Conservation (phyloP, 768 basidiomycete genomes). For the Rhodotorula taiwanensis region DNA sequence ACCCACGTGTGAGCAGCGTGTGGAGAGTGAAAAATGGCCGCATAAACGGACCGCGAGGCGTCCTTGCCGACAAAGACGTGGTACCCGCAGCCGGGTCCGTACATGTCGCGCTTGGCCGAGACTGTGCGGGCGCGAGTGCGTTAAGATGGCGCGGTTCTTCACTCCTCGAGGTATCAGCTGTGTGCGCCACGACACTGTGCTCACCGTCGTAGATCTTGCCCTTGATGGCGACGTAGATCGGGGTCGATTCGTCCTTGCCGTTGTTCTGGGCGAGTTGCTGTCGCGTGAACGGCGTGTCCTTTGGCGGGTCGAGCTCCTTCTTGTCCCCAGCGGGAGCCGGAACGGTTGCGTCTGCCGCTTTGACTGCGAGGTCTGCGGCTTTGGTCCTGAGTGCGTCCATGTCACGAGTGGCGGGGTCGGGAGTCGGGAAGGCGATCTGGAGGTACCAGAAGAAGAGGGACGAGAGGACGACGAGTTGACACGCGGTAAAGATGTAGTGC, state of each 20-base stretch:
- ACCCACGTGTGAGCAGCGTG: neutral
- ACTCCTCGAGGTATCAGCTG: neutral
- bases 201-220: slow-evolving; percentile 49
- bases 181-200: neutral
- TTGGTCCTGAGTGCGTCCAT: slow-evolving; percentile 1
- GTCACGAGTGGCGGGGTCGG: slow-evolving; percentile 1
- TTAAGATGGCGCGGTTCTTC: neutral
- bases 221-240: slow-evolving; percentile 91
- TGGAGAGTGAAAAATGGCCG: no score
- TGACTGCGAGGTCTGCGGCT: slow-evolving; percentile 8
- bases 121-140: slow-evolving; percentile 48
- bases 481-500: slow-evolving; percentile 16
- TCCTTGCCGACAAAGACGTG: slow-evolving; percentile 86
- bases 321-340: neutral
- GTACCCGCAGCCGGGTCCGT: slow-evolving; percentile 62
- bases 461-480: slow-evolving; percentile 24
- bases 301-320: slow-evolving; percentile 49
- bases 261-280: slow-evolving; percentile 64
- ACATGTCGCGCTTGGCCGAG: slow-evolving; percentile 72
- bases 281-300: slow-evolving; percentile 68
- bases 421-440: slow-evolving; percentile 20
- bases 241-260: slow-evolving; percentile 59
- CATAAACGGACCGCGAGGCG: slow-evolving; percentile 54
- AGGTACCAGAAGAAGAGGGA: slow-evolving; percentile 25
- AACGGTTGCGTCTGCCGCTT: slow-evolving; percentile 18